A percentile compares a stretch with the other conserved stretches of the same genome.
phyloP scores from a whole-genome alignment of 2,329 filamentous ascomycete species.

The Sclerotinia trifoliorum region DNA sequence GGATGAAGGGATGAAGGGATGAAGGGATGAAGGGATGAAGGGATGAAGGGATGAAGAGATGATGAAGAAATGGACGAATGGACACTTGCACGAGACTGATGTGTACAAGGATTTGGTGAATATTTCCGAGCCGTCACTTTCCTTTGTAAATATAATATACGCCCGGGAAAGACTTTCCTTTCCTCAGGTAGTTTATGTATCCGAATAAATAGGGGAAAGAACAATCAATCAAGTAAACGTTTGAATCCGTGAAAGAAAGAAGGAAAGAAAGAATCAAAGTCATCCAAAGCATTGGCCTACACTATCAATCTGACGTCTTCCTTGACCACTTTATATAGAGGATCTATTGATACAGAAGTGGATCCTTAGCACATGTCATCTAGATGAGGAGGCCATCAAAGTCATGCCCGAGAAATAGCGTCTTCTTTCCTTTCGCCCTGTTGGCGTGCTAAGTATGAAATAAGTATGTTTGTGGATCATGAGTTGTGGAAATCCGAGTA shows the following conservation, averaged over 20 bases:
- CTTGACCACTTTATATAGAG: conserved; percentile 9
- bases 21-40: not conserved
- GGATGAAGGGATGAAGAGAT: no score
- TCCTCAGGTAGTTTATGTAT: no score
- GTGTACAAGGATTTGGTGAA: conserved; percentile 12
- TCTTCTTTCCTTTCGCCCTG: not conserved
- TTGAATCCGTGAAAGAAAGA: not conserved
- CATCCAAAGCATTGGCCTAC: not conserved
- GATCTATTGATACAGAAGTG: not conserved
- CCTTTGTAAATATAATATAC: not conserved
- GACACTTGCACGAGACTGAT: not conserved
- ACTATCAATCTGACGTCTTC: not conserved
- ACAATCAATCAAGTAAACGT: not conserved
- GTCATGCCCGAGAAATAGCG: not conserved
- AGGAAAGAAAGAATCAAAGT: not conserved
- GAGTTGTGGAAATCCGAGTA: not conserved
- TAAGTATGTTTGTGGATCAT: conserved; percentile 5
- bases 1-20: not conserved
- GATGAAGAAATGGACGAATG: no score
- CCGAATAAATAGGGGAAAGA: not conserved
- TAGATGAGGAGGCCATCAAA: conserved; percentile 4
- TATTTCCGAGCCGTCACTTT: not conserved
- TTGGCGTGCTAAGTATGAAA: not conserved
- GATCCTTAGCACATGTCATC: not conserved
- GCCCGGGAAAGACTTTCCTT: not conserved